These are phyloP conservation scores for Malus asiatica DNA, from an alignment of 306 rosid genomes.

Conservation along the genomic window DNA sequence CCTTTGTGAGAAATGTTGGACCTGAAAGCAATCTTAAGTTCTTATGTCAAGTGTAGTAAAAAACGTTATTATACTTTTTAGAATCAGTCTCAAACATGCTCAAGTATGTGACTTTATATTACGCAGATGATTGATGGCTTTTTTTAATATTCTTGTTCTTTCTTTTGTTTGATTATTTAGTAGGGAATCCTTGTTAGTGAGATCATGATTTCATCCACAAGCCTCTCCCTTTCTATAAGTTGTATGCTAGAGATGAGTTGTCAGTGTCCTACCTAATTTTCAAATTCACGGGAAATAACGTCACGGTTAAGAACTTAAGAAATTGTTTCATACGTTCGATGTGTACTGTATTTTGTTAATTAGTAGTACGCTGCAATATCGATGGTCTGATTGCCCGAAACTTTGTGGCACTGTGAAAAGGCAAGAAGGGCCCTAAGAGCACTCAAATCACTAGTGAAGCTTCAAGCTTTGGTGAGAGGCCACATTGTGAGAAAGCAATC, in stretches of 20 bases:
- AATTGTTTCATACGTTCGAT: neutral
- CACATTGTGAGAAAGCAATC: slow-evolving; percentile 87
- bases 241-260: neutral
- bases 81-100: no score
- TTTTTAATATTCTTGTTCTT: neutral
- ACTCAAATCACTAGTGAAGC: slow-evolving; percentile 82
- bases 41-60: no score
- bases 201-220: slow-evolving; percentile 41
- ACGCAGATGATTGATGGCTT: neutral
- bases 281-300: neutral
- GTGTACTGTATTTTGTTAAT: neutral
- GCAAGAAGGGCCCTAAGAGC: slow-evolving; percentile 94
- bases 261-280: slow-evolving; percentile 2
- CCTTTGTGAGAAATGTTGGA: no score
- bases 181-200: neutral
- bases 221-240: slow-evolving; percentile 13
- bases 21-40: no score
- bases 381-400: neutral
- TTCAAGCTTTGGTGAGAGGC: slow-evolving; percentile 91
- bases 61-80: neutral
- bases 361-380: neutral
- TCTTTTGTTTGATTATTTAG: neutral
- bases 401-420: slow-evolving; percentile 31
- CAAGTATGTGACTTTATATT: neutral
- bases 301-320: neutral